A percentile compares a stretch with the other conserved stretches of the same genome.
These are phyloP conservation scores for Aurifilum marmelostoma DNA, from an alignment of 2,329 filamentous ascomycete genomes.

Conservation along the genomic window DNA sequence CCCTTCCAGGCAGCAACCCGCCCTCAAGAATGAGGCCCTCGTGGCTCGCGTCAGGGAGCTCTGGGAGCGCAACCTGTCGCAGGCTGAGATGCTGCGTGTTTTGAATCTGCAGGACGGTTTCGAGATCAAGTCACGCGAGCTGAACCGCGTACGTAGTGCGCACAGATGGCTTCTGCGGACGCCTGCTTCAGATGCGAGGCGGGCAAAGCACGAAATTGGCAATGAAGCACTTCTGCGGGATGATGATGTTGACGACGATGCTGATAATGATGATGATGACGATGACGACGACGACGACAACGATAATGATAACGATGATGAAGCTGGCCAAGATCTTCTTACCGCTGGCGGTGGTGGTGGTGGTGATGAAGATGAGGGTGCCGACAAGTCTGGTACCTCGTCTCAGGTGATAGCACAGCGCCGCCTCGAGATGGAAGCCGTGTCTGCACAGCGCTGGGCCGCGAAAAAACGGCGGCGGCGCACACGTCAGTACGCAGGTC, in stretches of 20 bases:
- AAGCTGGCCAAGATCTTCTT: not conserved
- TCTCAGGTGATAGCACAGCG: slow-evolving; percentile 58
- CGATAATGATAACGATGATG: slow-evolving; percentile 16
- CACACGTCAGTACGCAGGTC: slow-evolving; percentile 68
- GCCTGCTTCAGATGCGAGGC: slow-evolving; percentile 47
- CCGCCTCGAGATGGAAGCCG: slow-evolving; percentile 56
- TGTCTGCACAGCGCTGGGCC: slow-evolving; percentile 65
- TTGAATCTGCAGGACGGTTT: slow-evolving; percentile 73
- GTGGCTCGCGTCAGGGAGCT: slow-evolving; percentile 73
- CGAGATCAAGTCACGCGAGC: slow-evolving; percentile 70
- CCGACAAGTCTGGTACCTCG: slow-evolving; percentile 38
- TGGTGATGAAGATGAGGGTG: not conserved
- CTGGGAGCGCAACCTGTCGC: slow-evolving; percentile 74
- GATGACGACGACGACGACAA: slow-evolving; percentile 3
- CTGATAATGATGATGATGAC: not conserved
- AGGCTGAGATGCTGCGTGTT: slow-evolving; percentile 73
- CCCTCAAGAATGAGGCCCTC: slow-evolving; percentile 69
- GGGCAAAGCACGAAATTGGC: not conserved
- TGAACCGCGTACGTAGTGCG: slow-evolving; percentile 70
- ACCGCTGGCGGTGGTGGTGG: not conserved
- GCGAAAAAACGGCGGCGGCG: slow-evolving; percentile 69
- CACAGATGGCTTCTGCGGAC: slow-evolving; percentile 70
- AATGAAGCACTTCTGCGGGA: slow-evolving; percentile 46
- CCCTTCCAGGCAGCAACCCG: slow-evolving; percentile 72
- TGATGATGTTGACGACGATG: slow-evolving; percentile 20